phyloP scores from a whole-genome alignment of 257 asterid species.

The Scutellaria barbata region DNA sequence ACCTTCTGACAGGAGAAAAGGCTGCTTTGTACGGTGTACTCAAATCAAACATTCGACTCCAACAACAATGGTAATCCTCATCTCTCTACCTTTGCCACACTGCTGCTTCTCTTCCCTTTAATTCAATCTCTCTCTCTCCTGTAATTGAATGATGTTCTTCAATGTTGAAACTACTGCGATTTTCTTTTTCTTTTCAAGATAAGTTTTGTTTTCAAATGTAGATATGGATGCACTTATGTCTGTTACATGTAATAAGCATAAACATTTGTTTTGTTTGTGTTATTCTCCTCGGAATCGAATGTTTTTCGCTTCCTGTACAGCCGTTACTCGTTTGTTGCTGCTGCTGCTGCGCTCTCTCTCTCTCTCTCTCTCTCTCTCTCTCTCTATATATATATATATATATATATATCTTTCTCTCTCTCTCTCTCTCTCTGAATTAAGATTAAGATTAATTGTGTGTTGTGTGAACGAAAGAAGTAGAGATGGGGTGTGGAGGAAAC shows the following conservation, averaged over 20 bases:
- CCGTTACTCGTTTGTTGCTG: neutral
- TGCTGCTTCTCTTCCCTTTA: neutral
- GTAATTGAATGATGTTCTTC: constrained; percentile 12
- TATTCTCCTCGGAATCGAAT: neutral
- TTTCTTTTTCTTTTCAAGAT: neutral
- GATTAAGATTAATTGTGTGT: too few relatives aligned
- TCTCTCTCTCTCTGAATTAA: too few relatives aligned
- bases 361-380: too few relatives aligned
- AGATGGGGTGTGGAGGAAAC: too few relatives aligned
- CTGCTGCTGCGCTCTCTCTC: too few relatives aligned
- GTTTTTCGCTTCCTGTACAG: neutral
- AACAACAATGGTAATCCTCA: neutral
- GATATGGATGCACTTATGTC: neutral
- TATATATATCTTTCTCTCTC: too few relatives aligned
- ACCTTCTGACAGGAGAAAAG: neutral
- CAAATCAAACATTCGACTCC: neutral
- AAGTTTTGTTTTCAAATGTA: neutral
- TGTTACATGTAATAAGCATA: neutral
- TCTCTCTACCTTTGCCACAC: too few relatives aligned
- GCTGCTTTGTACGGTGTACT: neutral
- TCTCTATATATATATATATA: too few relatives aligned
- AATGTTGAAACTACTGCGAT: neutral
- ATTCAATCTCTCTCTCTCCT: neutral
- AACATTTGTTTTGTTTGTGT: neutral
- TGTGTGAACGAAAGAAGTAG: too few relatives aligned